Base-by-base conservation (phyloP, 2,329 filamentous ascomycete species). In the Fusarium austroafricanum region DNA sequence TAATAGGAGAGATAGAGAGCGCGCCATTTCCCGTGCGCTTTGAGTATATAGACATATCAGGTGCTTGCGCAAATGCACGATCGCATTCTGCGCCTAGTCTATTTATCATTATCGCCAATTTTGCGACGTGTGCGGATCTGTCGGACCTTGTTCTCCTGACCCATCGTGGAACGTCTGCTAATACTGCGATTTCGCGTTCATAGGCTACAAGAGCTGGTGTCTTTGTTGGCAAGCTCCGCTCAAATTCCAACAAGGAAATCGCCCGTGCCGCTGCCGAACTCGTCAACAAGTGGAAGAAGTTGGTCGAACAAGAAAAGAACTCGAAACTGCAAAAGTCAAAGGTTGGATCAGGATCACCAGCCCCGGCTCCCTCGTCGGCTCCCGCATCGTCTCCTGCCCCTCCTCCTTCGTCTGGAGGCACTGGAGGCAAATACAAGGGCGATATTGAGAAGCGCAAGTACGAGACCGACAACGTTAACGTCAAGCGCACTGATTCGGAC, bases 131-230 rank as follows among this genome's bases (percentile, higher is more conserved):
- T 35, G 26, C 44, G 29, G 49, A 40, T 52, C 26, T 31, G 17
- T 31, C 26, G 37, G 45, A 52, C 28, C 17, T 38, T 23, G 37
- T 20, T 54, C 18, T 55, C 33, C 20, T 26, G 29, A 43, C 31
- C 50, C 15, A 26, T 40, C 10, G 17, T 46, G 61, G 37, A 46
- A 35, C 43, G 11, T 50, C 37, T 37, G 45, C 68, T 72, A 59
- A 71, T 42, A 26, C 23, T 28, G 39, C 43, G 62, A 55, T 50
- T 61, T 33, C 37, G 44, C 39, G 39, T 51, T 17, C 35, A 54
- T 63, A 91, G 89, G 85, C 91, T 40, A 98, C 95, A n/a, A 92
- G 91, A 73, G 95, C 97, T 51, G 96, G 96, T 73, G 90, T 97
- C 70, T 89, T 91, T 50, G 92, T 98, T 67, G 95, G 94, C 78